Evolutionary conservation across 257 asterid species (phyloP), one percentile per base, ranked within the genome.

Genomic region (Gardenia jasminoides): DNA sequence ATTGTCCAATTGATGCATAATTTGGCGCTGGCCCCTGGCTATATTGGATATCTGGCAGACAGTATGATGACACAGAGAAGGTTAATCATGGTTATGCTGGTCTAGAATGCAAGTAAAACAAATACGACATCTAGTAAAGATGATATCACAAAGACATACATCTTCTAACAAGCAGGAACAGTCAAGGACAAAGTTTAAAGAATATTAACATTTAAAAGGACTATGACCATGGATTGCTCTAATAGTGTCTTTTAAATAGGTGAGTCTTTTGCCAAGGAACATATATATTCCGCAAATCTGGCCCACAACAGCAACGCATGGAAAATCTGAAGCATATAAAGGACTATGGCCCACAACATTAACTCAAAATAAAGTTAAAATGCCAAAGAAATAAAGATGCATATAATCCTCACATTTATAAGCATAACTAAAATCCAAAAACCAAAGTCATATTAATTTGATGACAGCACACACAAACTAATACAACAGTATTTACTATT

Each of bases 21-120:
- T 84, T 86, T 96, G 98, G 74, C 93, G 93, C 52, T 96, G 99
- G 15, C 96, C 89, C 15, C 97, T 89, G 28, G 88, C 82, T 72
- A 96, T 80, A 71, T 77, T 88, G 47, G 93, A 83, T 74, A 96
- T 78, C 99, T 96, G 90, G 56, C 16, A 64, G 69, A 44, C 30
- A 52, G 41, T 59, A 11, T 31, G 73, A 76, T 70, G 70, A 50
- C 66, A 4, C 19, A 20, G 0, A 62, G 6, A 33, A 20, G 8
- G 31, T 31, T 47, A 62, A 31, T 47, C 31, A 61, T 15, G 44
- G 44, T 52, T 75, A 13, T 26, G 41, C 28, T 15, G 31, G 61
- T 61, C 71, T 26, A 17, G 44, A 36, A 36, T 0, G 66, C 61
- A 65, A 64, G 47, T 17, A 10, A 39, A 52, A 28, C 33, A 24